Percentiles rank a stretch among this genome's conserved stretches.
phyloP scores from a whole-genome alignment of 257 asterid species.

The Penstemon newberryi region DNA sequence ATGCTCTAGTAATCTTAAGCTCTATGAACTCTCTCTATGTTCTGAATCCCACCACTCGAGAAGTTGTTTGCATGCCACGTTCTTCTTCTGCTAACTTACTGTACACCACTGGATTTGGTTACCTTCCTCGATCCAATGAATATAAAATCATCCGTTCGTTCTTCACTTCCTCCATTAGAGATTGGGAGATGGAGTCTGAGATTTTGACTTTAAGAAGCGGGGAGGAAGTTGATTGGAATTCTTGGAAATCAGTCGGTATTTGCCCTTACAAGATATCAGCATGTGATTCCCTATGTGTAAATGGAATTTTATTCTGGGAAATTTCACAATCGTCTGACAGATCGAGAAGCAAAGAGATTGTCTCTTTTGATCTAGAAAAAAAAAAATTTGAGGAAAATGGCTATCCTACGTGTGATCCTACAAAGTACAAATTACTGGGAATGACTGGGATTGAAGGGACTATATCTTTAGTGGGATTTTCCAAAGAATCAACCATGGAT shows the following conservation, averaged over 20 bases:
- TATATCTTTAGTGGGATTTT: background rate
- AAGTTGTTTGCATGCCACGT: background rate
- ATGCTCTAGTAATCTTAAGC: slow-evolving; percentile 14
- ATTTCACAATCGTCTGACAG: background rate
- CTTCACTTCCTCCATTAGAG: background rate
- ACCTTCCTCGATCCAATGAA: background rate
- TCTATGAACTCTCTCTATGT: background rate
- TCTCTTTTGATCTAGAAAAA: slow-evolving; percentile 7
- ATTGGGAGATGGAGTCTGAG: background rate
- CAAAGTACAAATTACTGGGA: background rate
- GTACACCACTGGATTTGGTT: slow-evolving; percentile 14
- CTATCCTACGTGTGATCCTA: slow-evolving; percentile 8
- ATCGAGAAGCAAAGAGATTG: slow-evolving; percentile 5
- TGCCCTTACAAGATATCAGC: background rate
- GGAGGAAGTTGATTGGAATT: background rate
- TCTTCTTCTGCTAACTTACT: background rate
- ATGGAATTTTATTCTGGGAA: slow-evolving; percentile 7
- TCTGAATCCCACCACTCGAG: background rate
- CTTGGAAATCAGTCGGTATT: background rate
- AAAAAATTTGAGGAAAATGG: slow-evolving; percentile 13
- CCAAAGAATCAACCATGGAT: background rate
- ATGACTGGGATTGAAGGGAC: background rate
- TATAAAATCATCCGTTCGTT: slow-evolving; percentile 18
- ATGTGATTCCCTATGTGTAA: slow-evolving; percentile 10
- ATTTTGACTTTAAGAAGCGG: background rate